phyloP scores from a whole-genome alignment of 345 rosid species.

The Gossypium anomalum region DNA sequence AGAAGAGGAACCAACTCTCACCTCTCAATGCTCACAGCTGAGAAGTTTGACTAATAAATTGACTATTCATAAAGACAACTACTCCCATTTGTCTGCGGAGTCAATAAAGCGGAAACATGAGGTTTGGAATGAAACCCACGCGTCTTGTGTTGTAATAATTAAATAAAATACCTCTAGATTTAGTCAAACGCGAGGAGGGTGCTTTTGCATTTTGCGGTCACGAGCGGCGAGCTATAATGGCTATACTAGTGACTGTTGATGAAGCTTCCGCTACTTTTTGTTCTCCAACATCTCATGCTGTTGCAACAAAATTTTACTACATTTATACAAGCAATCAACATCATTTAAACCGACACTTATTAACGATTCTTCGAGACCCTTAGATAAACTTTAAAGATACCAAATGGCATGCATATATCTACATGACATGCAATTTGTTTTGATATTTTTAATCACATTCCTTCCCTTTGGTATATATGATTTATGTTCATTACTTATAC shows the following conservation, averaged over 20 bases:
- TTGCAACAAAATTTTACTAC: no score
- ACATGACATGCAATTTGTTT: neutral
- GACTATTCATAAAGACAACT: neutral
- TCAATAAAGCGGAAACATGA: neutral
- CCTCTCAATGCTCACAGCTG: neutral
- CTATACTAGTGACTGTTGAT: neutral
- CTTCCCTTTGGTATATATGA: neutral
- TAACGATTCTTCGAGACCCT: no score
- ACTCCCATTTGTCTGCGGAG: neutral
- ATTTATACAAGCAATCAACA: no score
- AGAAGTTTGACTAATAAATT: neutral
- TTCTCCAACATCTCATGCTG: neutral
- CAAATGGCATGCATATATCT: neutral
- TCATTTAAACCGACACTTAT: no score
- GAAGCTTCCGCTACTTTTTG: conserved; percentile 6
- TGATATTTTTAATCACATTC: neutral
- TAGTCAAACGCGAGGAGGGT: neutral
- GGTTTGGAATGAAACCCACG: neutral
- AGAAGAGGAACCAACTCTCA: neutral
- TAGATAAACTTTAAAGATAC: no score
- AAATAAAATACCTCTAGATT: neutral
- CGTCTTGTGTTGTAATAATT: neutral
- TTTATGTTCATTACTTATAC: neutral
- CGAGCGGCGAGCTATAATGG: conserved; percentile 6
- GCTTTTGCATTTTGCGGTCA: neutral